phyloP scores from a whole-genome alignment of 2,329 filamentous ascomycete genomes.

The Paraconiothyrium brasiliense region DNA sequence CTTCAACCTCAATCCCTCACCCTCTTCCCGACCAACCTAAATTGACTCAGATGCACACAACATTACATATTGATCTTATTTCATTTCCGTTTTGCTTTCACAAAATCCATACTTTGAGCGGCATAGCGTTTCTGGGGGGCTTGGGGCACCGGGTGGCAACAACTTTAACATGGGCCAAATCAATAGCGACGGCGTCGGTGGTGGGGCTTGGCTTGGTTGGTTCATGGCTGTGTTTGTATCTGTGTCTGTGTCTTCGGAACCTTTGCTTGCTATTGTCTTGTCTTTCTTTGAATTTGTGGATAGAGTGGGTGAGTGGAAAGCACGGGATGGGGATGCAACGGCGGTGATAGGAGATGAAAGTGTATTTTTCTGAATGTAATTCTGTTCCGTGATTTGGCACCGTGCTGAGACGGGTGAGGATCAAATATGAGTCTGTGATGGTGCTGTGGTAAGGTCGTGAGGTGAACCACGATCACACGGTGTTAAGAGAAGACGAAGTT shows the following conservation, averaged over 20 bases:
- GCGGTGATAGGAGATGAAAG: background rate
- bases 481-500: no score
- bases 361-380: background rate
- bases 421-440: no score
- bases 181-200: constrained; percentile 12
- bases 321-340: background rate
- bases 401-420: no score
- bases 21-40: constrained; percentile 12
- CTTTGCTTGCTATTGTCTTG: background rate
- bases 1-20: background rate
- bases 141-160: background rate
- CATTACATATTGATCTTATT: background rate
- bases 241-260: background rate
- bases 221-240: background rate
- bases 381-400: no score
- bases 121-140: constrained; percentile 9
- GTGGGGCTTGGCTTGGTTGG: constrained; percentile 1
- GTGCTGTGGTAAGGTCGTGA: no score
- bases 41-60: constrained; percentile 15
- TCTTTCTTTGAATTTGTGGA: background rate
- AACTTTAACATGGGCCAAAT: background rate
- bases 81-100: background rate
- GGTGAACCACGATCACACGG: no score
- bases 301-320: background rate
- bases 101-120: constrained; percentile 4